Percentiles rank a stretch among this genome's conserved stretches.
Evolutionary conservation across 1,284 basidiomycete genomes (phyloP).

Genomic region (Veloboletus limbatus): DNA sequence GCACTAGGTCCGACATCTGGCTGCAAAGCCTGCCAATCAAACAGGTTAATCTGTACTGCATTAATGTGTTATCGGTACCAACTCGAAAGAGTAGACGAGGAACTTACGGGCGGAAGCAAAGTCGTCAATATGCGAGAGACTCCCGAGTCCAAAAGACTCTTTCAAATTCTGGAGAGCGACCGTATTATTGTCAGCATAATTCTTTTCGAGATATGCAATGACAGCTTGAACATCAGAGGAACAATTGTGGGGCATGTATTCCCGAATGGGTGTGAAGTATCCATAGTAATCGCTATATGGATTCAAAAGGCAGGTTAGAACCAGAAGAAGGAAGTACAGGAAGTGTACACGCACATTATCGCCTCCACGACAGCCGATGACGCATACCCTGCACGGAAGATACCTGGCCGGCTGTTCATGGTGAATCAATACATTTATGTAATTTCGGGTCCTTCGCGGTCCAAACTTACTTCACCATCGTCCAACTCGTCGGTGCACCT

Average conservation of each 20-base stretch:
- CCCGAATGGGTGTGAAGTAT: constrained; percentile 68
- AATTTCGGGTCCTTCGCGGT: not conserved
- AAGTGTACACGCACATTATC: constrained; percentile 42
- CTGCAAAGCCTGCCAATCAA: constrained; percentile 46
- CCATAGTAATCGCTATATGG: constrained; percentile 56
- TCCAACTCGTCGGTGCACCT: constrained; percentile 63
- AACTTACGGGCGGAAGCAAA: constrained; percentile 52
- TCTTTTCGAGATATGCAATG: constrained; percentile 57
- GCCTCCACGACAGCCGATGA: constrained; percentile 73
- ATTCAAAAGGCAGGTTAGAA: constrained; percentile 1
- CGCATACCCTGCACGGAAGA: constrained; percentile 67
- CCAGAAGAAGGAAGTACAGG: not conserved
- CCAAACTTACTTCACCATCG: constrained; percentile 60
- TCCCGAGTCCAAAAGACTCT: constrained; percentile 54
- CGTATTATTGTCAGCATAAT: constrained; percentile 45
- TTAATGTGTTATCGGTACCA: not conserved
- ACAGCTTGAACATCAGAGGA: constrained; percentile 69
- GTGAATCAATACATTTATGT: not conserved
- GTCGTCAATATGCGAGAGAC: constrained; percentile 61
- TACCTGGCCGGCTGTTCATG: constrained; percentile 51
- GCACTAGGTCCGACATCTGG: constrained; percentile 36
- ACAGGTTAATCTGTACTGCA: constrained; percentile 53
- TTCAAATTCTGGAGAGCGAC: constrained; percentile 52
- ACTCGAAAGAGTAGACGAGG: not conserved
- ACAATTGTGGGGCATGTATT: constrained; percentile 71